Base-by-base conservation (phyloP, 2,329 filamentous ascomycete species). In the Cadophora sp. region DNA sequence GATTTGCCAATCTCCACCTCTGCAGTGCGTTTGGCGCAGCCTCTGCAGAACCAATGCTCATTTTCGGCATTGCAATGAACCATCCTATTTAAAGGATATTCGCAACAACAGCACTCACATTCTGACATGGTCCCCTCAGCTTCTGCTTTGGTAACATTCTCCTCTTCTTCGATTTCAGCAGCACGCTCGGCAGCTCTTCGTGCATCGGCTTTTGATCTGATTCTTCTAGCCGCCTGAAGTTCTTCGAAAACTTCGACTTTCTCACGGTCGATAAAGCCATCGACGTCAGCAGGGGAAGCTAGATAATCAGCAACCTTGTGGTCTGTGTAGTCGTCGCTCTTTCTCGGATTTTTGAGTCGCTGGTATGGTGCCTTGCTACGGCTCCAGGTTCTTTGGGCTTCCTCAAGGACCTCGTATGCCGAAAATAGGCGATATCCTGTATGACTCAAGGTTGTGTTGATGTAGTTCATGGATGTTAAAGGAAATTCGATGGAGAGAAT, bases 91-190 rank as follows among this genome's bases (percentile, higher is more conserved):
- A 88, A 78, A 1, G 91, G 84, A 59, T 83, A 82, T 4, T 93
- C 88, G 7, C 83, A 82, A 73, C 86, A 96, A 78, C 93, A 97
- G 74, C 91, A 93, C 51, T 83, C 84, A 72, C 91, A 96, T 71
- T 95, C 91, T 13, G 82, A 78, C 48, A 90, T 81, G 20, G 85
- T 82, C 0, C 88, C 87, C 4, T 80, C 78, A 1, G 73, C 79
- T 66, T 79, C 79, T 24, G 85, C 83, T n/a, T 68, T 67, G 9
- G 73, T 71, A 14, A 82, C 69, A 61, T 87, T 85, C 1, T 72
- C 71, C 33, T 78, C 71, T 67, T 86, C 81, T 22, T 78, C 75
- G 0, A 76, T 78, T 65, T 79, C 79, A 43, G 82, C 80, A 16
- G 70, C 62, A 9, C 75, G 73, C 39, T 83, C 72, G 30, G 83